These are phyloP conservation scores for Aspergillus fumigatiaffinis DNA, from an alignment of 2,329 filamentous ascomycete species.

Conservation along the genomic window DNA sequence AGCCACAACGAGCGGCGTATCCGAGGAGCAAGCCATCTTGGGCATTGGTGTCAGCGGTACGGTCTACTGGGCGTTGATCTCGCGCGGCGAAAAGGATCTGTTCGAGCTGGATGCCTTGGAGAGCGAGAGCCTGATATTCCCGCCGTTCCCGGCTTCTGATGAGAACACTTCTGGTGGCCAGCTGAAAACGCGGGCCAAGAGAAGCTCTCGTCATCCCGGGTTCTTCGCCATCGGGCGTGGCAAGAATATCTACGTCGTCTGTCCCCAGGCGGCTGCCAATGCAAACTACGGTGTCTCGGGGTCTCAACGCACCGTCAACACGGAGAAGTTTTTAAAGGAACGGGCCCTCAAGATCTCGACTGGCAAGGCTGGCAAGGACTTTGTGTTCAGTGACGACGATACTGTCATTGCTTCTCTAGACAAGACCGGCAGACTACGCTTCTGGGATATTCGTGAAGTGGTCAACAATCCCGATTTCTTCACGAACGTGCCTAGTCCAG, in stretches of 20 bases:
- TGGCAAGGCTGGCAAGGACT: slow-evolving; percentile 97
- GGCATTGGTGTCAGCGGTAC: slow-evolving; percentile 92
- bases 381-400: slow-evolving; percentile 95
- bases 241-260: slow-evolving; percentile 90
- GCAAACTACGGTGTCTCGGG: slow-evolving; percentile 48
- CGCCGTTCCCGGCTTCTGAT: slow-evolving; percentile 78
- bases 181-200: slow-evolving; percentile 90
- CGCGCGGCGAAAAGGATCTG: slow-evolving; percentile 71
- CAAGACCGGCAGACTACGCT: slow-evolving; percentile 92
- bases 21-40: slow-evolving; percentile 75
- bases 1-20: slow-evolving; percentile 48
- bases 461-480: slow-evolving; percentile 48
- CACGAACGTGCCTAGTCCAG: slow-evolving; percentile 43
- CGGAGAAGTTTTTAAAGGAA: slow-evolving; percentile 80
- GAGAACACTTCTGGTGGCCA: slow-evolving; percentile 89
- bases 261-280: slow-evolving; percentile 53
- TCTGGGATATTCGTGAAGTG: slow-evolving; percentile 92
- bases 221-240: slow-evolving; percentile 94
- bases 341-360: slow-evolving; percentile 91
- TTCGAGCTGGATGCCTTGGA: slow-evolving; percentile 76
- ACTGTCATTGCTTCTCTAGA: slow-evolving; percentile 91
- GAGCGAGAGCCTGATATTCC: slow-evolving; percentile 81
- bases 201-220: slow-evolving; percentile 82
- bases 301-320: slow-evolving; percentile 65
- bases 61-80: slow-evolving; percentile 90